Evolutionary conservation across 108 stramenopile genomes (phyloP).

Genomic region (Nannochloropsis salina): DNA sequence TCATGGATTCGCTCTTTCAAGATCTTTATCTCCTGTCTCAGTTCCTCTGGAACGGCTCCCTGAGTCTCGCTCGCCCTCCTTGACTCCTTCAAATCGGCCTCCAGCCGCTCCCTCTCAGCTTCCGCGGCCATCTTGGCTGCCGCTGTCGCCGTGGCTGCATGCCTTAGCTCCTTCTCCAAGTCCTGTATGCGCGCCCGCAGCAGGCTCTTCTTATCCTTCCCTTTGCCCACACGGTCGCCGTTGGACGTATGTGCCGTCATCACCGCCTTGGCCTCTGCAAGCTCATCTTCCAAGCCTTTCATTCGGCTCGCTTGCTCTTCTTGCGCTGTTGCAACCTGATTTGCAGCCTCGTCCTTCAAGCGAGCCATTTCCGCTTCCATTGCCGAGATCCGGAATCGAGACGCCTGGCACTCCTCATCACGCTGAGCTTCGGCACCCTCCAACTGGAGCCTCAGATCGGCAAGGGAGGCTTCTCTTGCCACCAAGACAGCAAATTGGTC

Average conservation of each 20-base stretch:
- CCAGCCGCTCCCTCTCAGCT: not conserved
- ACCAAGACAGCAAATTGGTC: not conserved
- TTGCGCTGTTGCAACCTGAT: not conserved
- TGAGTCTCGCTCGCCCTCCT: not conserved
- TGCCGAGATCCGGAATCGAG: not conserved
- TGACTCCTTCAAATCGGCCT: not conserved
- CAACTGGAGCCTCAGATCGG: not conserved
- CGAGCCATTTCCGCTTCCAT: constrained; percentile 15
- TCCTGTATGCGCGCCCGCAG: not conserved
- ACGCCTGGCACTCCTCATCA: not conserved
- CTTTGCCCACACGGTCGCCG: not conserved
- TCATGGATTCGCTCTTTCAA: not conserved
- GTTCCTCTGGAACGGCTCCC: not conserved
- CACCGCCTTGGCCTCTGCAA: not conserved
- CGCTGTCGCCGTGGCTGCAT: not conserved
- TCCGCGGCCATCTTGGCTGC: not conserved
- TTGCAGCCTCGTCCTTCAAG: not conserved
- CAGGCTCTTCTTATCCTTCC: constrained; percentile 15
- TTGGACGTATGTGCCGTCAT: not conserved
- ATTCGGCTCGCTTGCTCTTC: not conserved
- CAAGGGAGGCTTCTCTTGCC: not conserved
- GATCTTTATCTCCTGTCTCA: not conserved
- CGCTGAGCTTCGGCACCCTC: not conserved
- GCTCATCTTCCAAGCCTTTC: not conserved
- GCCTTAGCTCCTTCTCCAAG: not conserved